Conservation (phyloP, 805 yeast genomes). For the Millerozyma acaciae region DNA sequence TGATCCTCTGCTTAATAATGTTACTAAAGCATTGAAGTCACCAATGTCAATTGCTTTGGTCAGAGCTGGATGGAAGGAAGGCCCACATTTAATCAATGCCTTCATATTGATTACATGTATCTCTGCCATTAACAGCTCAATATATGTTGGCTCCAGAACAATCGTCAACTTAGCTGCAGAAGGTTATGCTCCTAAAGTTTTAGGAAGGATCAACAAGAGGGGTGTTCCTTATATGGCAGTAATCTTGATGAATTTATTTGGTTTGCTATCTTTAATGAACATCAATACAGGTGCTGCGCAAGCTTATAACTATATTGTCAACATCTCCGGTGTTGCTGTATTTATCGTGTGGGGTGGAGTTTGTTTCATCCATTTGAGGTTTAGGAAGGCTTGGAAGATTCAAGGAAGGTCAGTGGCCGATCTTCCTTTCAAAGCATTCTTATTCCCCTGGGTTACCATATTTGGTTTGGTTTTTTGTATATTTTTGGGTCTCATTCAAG, state of each 20-base stretch:
- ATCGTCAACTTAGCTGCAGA: slow-evolving; percentile 60
- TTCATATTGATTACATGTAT: slow-evolving; percentile 60
- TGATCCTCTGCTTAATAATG: slow-evolving; percentile 39
- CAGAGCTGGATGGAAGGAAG: slow-evolving; percentile 41
- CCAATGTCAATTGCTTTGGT: slow-evolving; percentile 23
- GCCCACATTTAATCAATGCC: slow-evolving; percentile 55
- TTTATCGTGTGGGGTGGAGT: slow-evolving; percentile 62
- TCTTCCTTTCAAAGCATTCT: slow-evolving; percentile 33
- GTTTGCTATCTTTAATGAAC: slow-evolving; percentile 53
- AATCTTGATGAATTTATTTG: slow-evolving; percentile 49
- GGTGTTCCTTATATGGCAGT: slow-evolving; percentile 68
- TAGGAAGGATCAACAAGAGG: slow-evolving; percentile 47
- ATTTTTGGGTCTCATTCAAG: slow-evolving; percentile 58
- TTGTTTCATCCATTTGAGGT: slow-evolving; percentile 52
- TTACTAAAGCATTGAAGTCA: slow-evolving; percentile 40
- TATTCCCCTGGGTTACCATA: slow-evolving; percentile 50
- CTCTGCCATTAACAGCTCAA: slow-evolving; percentile 66
- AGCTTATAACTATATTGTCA: slow-evolving; percentile 51
- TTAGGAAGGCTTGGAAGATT: slow-evolving; percentile 42
- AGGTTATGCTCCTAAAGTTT: slow-evolving; percentile 55
- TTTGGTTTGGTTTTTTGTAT: slow-evolving; percentile 47
- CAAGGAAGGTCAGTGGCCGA: slow-evolving; percentile 32
- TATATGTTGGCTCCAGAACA: slow-evolving; percentile 67
- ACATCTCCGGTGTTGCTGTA: slow-evolving; percentile 60
- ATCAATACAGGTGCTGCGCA: slow-evolving; percentile 55